These are phyloP conservation scores for Fusarium sublunatum DNA, from an alignment of 2,329 filamentous ascomycete genomes.

Conservation along the genomic window DNA sequence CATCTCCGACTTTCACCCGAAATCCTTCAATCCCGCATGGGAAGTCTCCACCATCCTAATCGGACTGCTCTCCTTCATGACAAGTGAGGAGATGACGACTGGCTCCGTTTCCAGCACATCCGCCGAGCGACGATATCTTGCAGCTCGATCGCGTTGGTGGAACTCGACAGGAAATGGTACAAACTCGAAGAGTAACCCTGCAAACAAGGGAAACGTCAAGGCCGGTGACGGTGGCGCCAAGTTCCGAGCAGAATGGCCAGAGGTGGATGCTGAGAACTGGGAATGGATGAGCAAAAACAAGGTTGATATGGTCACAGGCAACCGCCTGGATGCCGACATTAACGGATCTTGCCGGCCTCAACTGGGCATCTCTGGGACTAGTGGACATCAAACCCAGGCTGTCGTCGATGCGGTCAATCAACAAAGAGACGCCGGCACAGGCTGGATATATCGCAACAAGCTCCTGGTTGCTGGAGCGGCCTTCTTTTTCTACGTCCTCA, in stretches of 20 bases:
- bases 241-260: constrained; percentile 90
- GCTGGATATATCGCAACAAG: constrained; percentile 86
- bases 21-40: constrained; percentile 98
- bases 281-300: constrained; percentile 88
- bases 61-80: constrained; percentile 97
- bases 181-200: constrained; percentile 64
- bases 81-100: constrained; percentile 97
- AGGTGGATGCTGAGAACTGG: constrained; percentile 89
- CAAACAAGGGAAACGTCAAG: constrained; percentile 82
- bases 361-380: constrained; percentile 68
- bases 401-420: constrained; percentile 81
- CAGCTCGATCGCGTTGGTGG: constrained; percentile 89
- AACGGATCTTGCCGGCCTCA: constrained; percentile 64
- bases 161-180: constrained; percentile 93
- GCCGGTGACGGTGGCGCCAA: constrained; percentile 92
- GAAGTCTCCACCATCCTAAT: constrained; percentile 97
- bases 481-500: constrained; percentile 84
- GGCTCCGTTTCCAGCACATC: constrained; percentile 84
- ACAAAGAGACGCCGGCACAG: constrained; percentile 81
- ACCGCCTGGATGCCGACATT: constrained; percentile 61
- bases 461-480: constrained; percentile 75
- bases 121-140: constrained; percentile 80
- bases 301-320: constrained; percentile 82
- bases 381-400: constrained; percentile 73
- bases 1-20: constrained; percentile 97